Evolutionary conservation across 441 rosid species (phyloP).

Genomic region (Capsella rubella): DNA sequence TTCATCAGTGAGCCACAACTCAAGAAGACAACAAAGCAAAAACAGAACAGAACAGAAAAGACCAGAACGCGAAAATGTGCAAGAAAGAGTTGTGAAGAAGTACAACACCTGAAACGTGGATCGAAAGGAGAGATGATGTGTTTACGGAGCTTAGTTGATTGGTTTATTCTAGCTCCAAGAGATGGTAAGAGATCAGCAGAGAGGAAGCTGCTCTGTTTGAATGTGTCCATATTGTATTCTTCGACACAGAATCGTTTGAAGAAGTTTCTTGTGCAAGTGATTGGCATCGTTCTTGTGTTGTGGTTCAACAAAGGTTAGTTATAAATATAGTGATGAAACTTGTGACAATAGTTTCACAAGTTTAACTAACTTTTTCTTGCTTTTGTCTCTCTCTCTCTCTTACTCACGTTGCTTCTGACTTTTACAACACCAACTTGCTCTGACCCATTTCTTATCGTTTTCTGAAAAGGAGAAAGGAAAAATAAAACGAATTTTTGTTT

Average conservation of each 20-base stretch:
- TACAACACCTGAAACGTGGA: constrained; percentile 75
- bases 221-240: constrained; percentile 57
- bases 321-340: constrained; percentile 52
- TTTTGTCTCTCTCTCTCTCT: constrained; percentile 38
- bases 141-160: constrained; percentile 76
- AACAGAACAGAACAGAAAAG: constrained; percentile 25
- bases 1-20: constrained; percentile 45
- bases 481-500: not conserved
- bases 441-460: constrained; percentile 44
- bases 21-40: constrained; percentile 33
- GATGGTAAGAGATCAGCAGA: constrained; percentile 92
- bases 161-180: constrained; percentile 94
- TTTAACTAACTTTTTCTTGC: constrained; percentile 39
- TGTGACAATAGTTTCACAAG: constrained; percentile 66
- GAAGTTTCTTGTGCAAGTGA: constrained; percentile 72
- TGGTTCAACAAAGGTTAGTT: constrained; percentile 44
- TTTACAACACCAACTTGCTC: constrained; percentile 45
- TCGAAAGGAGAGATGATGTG: constrained; percentile 83
- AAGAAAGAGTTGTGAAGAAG: constrained; percentile 17
- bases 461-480: constrained; percentile 20
- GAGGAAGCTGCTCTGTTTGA: constrained; percentile 63
- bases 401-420: constrained; percentile 43
- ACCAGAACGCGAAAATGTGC: not conserved
- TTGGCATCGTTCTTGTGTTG: constrained; percentile 53
- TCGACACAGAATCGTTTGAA: constrained; percentile 81